Evolutionary conservation across 2,329 filamentous ascomycete genomes (phyloP).

Genomic region (Ambrosiella beaveri): DNA sequence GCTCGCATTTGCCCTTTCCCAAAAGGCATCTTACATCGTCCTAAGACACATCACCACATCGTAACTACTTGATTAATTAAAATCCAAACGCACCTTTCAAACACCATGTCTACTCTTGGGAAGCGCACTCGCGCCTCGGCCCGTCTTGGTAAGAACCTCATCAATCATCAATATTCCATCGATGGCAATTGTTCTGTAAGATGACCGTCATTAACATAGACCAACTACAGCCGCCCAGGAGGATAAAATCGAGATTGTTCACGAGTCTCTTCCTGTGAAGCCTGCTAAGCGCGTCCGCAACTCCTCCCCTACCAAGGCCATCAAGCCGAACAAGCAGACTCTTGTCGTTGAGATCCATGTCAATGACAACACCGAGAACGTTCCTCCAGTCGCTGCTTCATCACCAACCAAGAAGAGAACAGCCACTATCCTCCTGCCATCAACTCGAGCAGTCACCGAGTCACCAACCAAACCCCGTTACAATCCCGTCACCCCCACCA

Average conservation of each 20-base stretch:
- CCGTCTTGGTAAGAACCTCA: conserved; percentile 10
- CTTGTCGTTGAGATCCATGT: not conserved
- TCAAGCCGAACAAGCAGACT: not conserved
- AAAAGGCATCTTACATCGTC: not conserved
- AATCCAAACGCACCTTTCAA: not conserved
- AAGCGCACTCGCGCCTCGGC: conserved; percentile 12
- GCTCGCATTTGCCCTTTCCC: not conserved
- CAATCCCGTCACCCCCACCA: conserved; percentile 47
- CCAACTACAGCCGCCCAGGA: not conserved
- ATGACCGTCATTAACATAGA: no score
- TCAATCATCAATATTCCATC: not conserved
- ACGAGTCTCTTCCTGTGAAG: conserved; percentile 5
- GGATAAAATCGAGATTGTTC: not conserved
- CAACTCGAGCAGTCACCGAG: conserved; percentile 1
- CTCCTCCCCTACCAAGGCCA: not conserved
- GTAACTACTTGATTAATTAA: conserved; percentile 2
- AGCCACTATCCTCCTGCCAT: not conserved
- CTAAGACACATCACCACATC: not conserved
- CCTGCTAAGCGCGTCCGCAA: conserved; percentile 5
- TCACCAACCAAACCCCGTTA: conserved; percentile 10
- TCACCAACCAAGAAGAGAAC: conserved; percentile 4
- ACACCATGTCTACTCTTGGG: conserved; percentile 9
- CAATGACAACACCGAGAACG: conserved; percentile 8
- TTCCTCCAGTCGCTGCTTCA: not conserved
- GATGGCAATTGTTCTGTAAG: not conserved